Evolutionary conservation across 345 rosid genomes (phyloP).

Genomic region (Gossypium sturtianum): DNA sequence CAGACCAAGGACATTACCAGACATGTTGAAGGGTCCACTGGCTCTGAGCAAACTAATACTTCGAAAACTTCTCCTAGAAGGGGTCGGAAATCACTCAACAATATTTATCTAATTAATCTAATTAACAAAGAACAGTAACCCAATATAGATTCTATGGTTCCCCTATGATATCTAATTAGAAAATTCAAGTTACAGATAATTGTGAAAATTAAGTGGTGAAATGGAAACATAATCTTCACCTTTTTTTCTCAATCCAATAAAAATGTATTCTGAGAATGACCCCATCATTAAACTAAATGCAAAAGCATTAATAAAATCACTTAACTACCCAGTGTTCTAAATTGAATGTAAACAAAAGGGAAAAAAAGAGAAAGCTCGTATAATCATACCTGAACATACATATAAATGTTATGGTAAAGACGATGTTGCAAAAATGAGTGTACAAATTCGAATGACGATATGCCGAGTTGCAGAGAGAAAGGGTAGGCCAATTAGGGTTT

Average conservation of each 20-base stretch:
- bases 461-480: neutral
- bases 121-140: neutral
- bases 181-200: neutral
- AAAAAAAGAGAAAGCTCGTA: neutral
- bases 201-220: neutral
- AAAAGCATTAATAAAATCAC: neutral
- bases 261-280: neutral
- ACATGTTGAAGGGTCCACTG: too few species aligned
- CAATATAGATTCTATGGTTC: neutral
- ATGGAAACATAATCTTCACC: neutral
- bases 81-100: too few species aligned
- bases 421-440: neutral
- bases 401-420: neutral
- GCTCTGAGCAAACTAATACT: too few species aligned
- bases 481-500: neutral
- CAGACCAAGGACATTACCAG: too few species aligned
- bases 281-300: neutral
- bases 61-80: too few species aligned
- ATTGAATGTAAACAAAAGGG: neutral
- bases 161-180: neutral
- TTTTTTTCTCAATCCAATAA: neutral
- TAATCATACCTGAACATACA: constrained; percentile 10
- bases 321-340: neutral
- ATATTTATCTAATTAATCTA: neutral
- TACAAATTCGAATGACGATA: neutral